These are phyloP conservation scores for Kwoniella mangroviensis DNA, from an alignment of 768 basidiomycete species.

Conservation along the genomic window DNA sequence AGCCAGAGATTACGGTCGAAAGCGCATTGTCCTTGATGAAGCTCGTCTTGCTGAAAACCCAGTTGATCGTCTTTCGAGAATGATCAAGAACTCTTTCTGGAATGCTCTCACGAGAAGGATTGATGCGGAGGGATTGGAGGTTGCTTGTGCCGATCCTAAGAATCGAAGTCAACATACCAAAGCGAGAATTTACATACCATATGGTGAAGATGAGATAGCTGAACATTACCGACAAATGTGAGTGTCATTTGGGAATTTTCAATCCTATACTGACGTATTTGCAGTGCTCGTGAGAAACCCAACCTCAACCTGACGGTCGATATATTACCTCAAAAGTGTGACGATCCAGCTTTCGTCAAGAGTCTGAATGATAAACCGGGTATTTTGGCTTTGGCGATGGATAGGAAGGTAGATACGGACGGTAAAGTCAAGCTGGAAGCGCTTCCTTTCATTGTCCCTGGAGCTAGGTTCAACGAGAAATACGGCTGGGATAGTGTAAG, in stretches of 20 bases:
- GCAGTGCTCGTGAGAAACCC: conserved; percentile 77
- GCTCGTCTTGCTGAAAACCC: conserved; percentile 97
- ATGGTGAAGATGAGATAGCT: conserved; percentile 90
- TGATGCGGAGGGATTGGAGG: conserved; percentile 94
- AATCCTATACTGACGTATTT: conserved; percentile 16
- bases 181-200: conserved; percentile 92
- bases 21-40: conserved; percentile 98
- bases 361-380: conserved; percentile 93
- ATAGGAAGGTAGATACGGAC: conserved; percentile 39
- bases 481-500: conserved; percentile 56
- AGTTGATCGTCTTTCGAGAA: conserved; percentile 91
- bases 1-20: conserved; percentile 90
- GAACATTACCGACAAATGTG: conserved; percentile 89
- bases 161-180: conserved; percentile 88
- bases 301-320: conserved; percentile 93
- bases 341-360: conserved; percentile 86
- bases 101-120: conserved; percentile 94
- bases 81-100: conserved; percentile 99
- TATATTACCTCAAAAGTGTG: conserved; percentile 81
- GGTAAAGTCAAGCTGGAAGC: conserved; percentile 87
- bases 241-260: conserved; percentile 20
- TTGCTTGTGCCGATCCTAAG: conserved; percentile 97
- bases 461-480: conserved; percentile 61
- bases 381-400: conserved; percentile 90
- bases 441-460: conserved; percentile 95